phyloP scores from a whole-genome alignment of 2,329 filamentous ascomycete species.

The Fusarium sp. region DNA sequence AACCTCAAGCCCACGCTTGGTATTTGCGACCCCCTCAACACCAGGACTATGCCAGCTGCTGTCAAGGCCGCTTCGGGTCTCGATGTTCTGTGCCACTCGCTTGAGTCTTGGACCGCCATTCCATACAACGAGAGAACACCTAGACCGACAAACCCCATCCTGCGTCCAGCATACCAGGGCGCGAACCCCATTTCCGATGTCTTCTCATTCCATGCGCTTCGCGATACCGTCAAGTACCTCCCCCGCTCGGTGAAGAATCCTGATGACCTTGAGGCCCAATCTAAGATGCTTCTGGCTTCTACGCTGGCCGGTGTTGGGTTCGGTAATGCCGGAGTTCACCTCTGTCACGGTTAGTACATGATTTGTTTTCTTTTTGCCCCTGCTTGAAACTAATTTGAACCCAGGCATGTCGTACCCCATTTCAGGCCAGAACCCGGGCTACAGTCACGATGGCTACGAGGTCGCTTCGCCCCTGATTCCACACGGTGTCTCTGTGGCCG shows the following conservation, averaged over 20 bases:
- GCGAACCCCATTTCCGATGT: conserved; percentile 98
- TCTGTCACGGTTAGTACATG: conserved; percentile 66
- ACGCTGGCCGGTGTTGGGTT: conserved; percentile 96
- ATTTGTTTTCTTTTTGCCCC: conserved; percentile 1
- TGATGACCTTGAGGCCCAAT: conserved; percentile 92
- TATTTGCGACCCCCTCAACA: conserved; percentile 88
- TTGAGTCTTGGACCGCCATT: conserved; percentile 98
- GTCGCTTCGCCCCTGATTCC: conserved; percentile 85
- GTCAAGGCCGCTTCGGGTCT: conserved; percentile 93
- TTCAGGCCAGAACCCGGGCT: conserved; percentile 90
- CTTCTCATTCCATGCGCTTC: conserved; percentile 89
- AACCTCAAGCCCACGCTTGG: conserved; percentile 96
- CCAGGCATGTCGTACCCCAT: conserved; percentile 96
- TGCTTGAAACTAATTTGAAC: conserved; percentile 17
- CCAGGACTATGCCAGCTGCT: conserved; percentile 92
- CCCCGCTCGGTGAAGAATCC: conserved; percentile 88
- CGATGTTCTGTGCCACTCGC: conserved; percentile 93
- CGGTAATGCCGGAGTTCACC: conserved; percentile 95
- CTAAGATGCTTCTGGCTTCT: conserved; percentile 93
- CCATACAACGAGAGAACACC: conserved; percentile 89
- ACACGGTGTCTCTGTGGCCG: conserved; percentile 94
- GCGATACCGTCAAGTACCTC: conserved; percentile 89
- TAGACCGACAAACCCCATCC: conserved; percentile 87
- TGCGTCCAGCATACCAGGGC: conserved; percentile 93
- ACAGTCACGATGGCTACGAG: conserved; percentile 88